Evolutionary conservation across 352 stramenopile species (phyloP), one percentile per base, ranked within the genome.

Genomic region (Phytophthora crassamura): DNA sequence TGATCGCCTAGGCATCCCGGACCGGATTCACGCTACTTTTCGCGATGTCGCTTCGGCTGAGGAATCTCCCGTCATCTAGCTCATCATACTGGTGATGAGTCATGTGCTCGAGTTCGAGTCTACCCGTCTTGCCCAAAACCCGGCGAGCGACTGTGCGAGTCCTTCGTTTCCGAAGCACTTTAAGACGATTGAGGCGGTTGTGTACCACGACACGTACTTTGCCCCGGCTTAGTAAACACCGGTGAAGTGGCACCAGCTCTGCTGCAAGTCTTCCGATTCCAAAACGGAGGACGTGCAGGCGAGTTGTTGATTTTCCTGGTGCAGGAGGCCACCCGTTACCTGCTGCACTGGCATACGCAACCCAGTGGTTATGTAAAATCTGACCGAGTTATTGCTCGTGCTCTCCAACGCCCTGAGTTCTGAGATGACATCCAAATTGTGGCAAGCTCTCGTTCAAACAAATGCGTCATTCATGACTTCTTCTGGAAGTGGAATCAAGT

Each of bases 281-380:
- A 91, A 11, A 62, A 76, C 20, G 78, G 77, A 30, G 82, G 81
- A 3, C 75, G 74, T 39, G 84, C 73, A 0, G 64, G 63, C 2
- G 79, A 92, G 33, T 55, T 96, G 8, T 62, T 94, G 14, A 82
- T 81, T 43, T 91, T 96, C 38, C 65, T 94, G 14, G 71, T 93
- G 2, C 76, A 93, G 53, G 74, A 89, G 39, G 73, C 70, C 39
- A 89, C 80, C 7, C 49, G 85, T 20, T 96, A 94, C 40, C 49
- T 96, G 34, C 73, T 91, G 34, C 78, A 93, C 64, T 96, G 88
- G 88, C 79, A 85, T 0, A 93, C 86, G 1, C 84, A 96, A 25
- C 86, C 88, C 1, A n/a, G 67, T 93, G 4, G 85, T 96, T 43
- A 93, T 94, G 77, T 69, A 94, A 64, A 84, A 96, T 32, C 63